A percentile compares a stretch with the other conserved stretches of the same genome.
phyloP scores from a whole-genome alignment of 495 filamentous ascomycete genomes.

The Saxophila tyrrhenica region DNA sequence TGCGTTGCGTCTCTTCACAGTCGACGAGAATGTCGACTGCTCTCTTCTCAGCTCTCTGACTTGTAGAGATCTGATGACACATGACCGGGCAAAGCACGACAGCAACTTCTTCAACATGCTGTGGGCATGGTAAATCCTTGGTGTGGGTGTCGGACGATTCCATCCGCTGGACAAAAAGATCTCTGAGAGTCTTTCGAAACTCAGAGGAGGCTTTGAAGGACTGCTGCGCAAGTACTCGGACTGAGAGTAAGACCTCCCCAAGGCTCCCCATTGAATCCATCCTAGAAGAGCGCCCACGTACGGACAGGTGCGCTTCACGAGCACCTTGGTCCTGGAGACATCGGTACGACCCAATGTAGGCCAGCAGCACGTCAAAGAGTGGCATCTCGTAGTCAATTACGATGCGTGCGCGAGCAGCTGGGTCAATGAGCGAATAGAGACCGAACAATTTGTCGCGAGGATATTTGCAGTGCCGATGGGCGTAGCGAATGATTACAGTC shows the following conservation, averaged over 20 bases:
- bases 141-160: background rate
- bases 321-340: background rate
- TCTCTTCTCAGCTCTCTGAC: background rate
- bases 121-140: no score
- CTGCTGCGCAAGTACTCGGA: background rate
- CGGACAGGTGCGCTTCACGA: background rate
- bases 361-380: background rate
- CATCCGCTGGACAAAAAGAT: background rate
- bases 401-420: background rate
- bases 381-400: background rate
- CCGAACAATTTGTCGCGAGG: background rate
- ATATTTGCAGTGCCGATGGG: background rate
- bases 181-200: background rate
- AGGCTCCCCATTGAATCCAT: background rate
- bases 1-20: background rate
- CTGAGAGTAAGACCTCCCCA: background rate
- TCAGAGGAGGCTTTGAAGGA: background rate
- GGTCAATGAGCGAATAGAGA: background rate
- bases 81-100: background rate
- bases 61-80: background rate
- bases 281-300: background rate
- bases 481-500: background rate
- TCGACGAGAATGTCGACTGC: background rate
- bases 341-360: background rate
- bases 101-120: background rate